A percentile compares a stretch with the other conserved stretches of the same genome.
These are phyloP conservation scores for Starmerella powellii DNA, from an alignment of 805 yeast species.

Conservation along the genomic window DNA sequence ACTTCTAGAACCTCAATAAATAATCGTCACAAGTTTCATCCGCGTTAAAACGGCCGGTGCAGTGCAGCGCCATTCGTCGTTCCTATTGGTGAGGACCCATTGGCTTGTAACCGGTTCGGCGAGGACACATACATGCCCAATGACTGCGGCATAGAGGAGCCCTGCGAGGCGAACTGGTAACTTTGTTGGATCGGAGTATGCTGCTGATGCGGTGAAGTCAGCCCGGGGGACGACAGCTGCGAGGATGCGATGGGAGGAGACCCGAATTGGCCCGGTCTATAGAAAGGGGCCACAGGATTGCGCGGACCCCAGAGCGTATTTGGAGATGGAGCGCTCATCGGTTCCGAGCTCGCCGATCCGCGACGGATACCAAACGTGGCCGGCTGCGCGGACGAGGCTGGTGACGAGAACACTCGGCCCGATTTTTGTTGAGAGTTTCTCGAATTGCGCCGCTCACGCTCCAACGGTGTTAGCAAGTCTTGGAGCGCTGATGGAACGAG, in stretches of 20 bases:
- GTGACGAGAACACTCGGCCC: conserved; percentile 15
- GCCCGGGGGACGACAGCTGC: not conserved
- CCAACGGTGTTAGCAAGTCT: conserved; percentile 76
- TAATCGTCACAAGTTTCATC: too few relatives aligned
- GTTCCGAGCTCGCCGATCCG: conserved; percentile 3
- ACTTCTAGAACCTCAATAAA: too few relatives aligned
- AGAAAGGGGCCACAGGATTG: conserved; percentile 4
- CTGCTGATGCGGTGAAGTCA: not conserved
- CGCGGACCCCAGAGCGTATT: conserved; percentile 11
- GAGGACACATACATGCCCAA: not conserved
- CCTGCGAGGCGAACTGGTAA: too few relatives aligned
- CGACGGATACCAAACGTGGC: conserved; percentile 4
- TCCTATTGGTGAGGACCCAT: not conserved
- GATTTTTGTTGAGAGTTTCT: conserved; percentile 27
- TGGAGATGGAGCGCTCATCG: not conserved
- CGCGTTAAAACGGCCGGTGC: too few relatives aligned
- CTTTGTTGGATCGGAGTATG: not conserved
- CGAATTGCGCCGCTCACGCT: conserved; percentile 56
- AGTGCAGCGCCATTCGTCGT: too few relatives aligned
- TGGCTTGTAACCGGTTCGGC: not conserved
- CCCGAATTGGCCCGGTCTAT: conserved; percentile 1
- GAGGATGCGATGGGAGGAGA: conserved; percentile 1
- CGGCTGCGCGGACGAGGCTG: conserved; percentile 3
- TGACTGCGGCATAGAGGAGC: too few relatives aligned
- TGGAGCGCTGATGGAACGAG: conserved; percentile 69